Evolutionary conservation across 2,329 filamentous ascomycete genomes (phyloP).

Genomic region (Emydomyces testavorans): DNA sequence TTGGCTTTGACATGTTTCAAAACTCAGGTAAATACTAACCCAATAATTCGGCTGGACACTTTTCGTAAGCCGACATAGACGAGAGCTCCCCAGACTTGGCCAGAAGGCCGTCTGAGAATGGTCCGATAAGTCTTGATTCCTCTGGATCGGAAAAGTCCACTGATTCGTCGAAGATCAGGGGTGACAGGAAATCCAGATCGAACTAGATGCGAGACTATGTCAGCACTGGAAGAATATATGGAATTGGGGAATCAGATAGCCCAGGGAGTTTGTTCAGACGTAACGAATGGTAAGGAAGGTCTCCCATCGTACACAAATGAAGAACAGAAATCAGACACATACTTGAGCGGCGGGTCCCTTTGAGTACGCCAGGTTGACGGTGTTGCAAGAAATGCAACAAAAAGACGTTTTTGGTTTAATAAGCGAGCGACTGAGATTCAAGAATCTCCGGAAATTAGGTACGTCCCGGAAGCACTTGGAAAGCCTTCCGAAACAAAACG

Average conservation of each 20-base stretch:
- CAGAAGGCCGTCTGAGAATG: conserved; percentile 41
- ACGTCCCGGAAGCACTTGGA: conserved; percentile 27
- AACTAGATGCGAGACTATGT: conserved; percentile 21
- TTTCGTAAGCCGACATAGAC: conserved; percentile 74
- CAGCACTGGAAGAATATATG: not conserved
- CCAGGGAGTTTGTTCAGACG: too few species aligned
- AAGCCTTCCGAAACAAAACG: conserved; percentile 33
- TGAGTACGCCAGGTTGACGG: conserved; percentile 41
- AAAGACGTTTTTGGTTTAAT: conserved; percentile 28
- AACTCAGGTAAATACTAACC: conserved; percentile 48
- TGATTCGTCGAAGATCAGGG: conserved; percentile 39
- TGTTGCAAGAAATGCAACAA: conserved; percentile 37
- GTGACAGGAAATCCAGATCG: conserved; percentile 37
- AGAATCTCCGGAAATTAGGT: conserved; percentile 31
- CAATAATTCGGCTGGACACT: conserved; percentile 65
- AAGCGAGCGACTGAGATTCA: conserved; percentile 38
- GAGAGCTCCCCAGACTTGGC: conserved; percentile 51
- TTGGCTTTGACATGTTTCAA: not conserved
- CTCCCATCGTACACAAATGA: conserved; percentile 2
- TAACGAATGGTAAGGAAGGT: too few species aligned
- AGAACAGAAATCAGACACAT: conserved; percentile 22
- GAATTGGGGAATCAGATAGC: not conserved
- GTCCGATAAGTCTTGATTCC: conserved; percentile 35
- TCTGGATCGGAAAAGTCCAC: conserved; percentile 37
- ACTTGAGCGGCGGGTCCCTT: conserved; percentile 38